Percentiles rank a stretch among this genome's conserved stretches.
phyloP scores from a whole-genome alignment of 2,329 filamentous ascomycete species.

The Microsporum ferrugineum region DNA sequence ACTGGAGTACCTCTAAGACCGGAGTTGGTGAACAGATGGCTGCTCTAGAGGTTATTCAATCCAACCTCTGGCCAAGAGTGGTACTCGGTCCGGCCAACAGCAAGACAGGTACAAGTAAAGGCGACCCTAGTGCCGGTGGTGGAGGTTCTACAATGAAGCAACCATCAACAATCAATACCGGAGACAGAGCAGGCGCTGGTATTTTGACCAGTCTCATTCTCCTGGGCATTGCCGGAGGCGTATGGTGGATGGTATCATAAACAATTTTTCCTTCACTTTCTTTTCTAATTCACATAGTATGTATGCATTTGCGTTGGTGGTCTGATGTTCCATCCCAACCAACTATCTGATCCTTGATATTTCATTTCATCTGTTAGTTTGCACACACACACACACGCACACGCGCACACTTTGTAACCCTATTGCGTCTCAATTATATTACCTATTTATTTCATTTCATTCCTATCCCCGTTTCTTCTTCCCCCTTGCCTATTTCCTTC shows the following conservation, averaged over 20 bases:
- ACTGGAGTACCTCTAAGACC: conserved; percentile 45
- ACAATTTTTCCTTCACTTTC: not conserved
- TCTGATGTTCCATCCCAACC: not conserved
- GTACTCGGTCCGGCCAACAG: conserved; percentile 32
- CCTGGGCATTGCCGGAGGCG: conserved; percentile 44
- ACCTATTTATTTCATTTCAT: not conserved
- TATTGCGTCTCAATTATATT: not conserved
- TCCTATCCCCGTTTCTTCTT: not conserved
- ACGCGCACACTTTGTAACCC: not conserved
- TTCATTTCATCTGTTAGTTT: not conserved
- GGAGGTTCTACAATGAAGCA: conserved; percentile 17
- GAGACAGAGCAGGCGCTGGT: conserved; percentile 57
- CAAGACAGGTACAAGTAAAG: conserved; percentile 43
- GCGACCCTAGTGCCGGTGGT: conserved; percentile 26
- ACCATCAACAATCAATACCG: conserved; percentile 42
- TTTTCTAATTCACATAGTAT: conserved; percentile 3
- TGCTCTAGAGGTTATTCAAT: conserved; percentile 53
- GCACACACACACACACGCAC: not conserved
- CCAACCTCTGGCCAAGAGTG: conserved; percentile 36
- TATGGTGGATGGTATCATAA: conserved; percentile 39
- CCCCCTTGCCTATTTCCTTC: conserved; percentile 6
- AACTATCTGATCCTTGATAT: not conserved
- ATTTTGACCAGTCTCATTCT: conserved; percentile 52
- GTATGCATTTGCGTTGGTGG: not conserved
- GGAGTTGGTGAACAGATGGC: conserved; percentile 63